Conservation (phyloP, 495 filamentous ascomycete genomes). For the Penicillium riverlandense region DNA sequence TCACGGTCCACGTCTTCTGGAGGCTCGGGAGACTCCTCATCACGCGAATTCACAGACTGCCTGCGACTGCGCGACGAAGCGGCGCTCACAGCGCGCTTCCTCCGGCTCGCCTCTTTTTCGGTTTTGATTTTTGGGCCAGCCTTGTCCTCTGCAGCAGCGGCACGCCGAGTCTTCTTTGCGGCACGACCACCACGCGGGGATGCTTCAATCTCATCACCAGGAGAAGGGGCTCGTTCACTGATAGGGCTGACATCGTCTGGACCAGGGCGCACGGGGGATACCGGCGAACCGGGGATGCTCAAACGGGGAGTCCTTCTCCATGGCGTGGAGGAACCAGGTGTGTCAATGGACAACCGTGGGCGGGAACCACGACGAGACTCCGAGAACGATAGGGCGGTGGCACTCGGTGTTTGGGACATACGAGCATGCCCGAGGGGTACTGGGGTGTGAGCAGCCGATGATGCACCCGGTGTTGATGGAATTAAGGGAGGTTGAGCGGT, state of each 20-base stretch:
- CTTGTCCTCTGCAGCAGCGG: constrained; percentile 14
- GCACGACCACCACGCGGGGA: constrained; percentile 21
- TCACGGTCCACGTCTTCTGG: constrained; percentile 38
- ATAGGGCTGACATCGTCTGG: constrained; percentile 48
- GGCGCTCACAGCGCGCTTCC: constrained; percentile 43
- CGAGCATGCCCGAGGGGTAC: constrained; percentile 13
- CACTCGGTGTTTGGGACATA: constrained; percentile 24
- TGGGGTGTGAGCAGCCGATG: constrained; percentile 16
- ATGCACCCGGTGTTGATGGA: constrained; percentile 11
- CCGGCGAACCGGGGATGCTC: constrained; percentile 33
- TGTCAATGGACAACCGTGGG: constrained; percentile 36
- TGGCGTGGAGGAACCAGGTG: constrained; percentile 38
- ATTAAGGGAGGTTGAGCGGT: constrained; percentile 5
- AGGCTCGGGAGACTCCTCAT: constrained; percentile 35
- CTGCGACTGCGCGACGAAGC: constrained; percentile 52
- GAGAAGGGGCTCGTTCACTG: constrained; percentile 41
- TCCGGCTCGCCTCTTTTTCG: constrained; percentile 25
- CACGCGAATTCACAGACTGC: constrained; percentile 50
- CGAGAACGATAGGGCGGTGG: constrained; percentile 17
- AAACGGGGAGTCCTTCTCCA: constrained; percentile 39
- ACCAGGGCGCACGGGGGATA: constrained; percentile 39
- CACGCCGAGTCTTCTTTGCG: constrained; percentile 13
- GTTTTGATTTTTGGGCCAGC: constrained; percentile 21
- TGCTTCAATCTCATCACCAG: constrained; percentile 25
- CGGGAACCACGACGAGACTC: constrained; percentile 21